Evolutionary conservation across 352 stramenopile species (phyloP).

Genomic region (Pythium biforme): DNA sequence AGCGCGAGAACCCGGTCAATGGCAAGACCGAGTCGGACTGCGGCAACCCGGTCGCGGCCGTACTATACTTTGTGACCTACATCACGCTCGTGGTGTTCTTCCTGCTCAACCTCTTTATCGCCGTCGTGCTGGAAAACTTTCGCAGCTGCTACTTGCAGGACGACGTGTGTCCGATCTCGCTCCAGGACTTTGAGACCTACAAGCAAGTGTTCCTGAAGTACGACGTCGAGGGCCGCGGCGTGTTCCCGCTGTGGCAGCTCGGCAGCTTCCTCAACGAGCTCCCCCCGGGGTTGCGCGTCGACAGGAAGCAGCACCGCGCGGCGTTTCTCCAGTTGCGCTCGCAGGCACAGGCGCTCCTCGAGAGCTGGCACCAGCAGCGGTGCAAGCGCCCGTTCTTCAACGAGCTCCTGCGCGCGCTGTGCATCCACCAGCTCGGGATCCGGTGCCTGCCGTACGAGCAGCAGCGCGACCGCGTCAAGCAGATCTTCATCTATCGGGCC

Average conservation of each 20-base stretch:
- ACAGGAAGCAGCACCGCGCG: slow-evolving; percentile 38
- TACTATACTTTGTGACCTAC: slow-evolving; percentile 70
- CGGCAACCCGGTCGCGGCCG: slow-evolving; percentile 39
- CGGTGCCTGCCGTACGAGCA: slow-evolving; percentile 77
- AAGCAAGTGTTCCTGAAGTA: slow-evolving; percentile 67
- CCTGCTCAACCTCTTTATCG: slow-evolving; percentile 83
- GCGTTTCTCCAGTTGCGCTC: slow-evolving; percentile 71
- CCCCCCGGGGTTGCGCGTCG: slow-evolving; percentile 48
- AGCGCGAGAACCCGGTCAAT: slow-evolving; percentile 33
- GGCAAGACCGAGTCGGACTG: slow-evolving; percentile 58
- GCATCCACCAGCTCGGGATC: slow-evolving; percentile 81
- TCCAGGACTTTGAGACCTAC: slow-evolving; percentile 77
- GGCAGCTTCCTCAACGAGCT: slow-evolving; percentile 54
- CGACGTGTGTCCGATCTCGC: slow-evolving; percentile 69
- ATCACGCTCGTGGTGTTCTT: slow-evolving; percentile 79
- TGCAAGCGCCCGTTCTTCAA: slow-evolving; percentile 71
- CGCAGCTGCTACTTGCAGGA: slow-evolving; percentile 74
- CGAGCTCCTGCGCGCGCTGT: slow-evolving; percentile 68
- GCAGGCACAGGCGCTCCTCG: slow-evolving; percentile 58
- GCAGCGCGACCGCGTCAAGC: slow-evolving; percentile 76
- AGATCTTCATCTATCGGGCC: slow-evolving; percentile 81
- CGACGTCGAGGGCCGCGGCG: slow-evolving; percentile 50
- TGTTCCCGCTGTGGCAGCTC: slow-evolving; percentile 69
- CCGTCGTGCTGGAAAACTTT: slow-evolving; percentile 83
- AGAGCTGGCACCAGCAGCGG: slow-evolving; percentile 27